phyloP scores from a whole-genome alignment of 2,329 filamentous ascomycete species.

The Claviceps sp. region DNA sequence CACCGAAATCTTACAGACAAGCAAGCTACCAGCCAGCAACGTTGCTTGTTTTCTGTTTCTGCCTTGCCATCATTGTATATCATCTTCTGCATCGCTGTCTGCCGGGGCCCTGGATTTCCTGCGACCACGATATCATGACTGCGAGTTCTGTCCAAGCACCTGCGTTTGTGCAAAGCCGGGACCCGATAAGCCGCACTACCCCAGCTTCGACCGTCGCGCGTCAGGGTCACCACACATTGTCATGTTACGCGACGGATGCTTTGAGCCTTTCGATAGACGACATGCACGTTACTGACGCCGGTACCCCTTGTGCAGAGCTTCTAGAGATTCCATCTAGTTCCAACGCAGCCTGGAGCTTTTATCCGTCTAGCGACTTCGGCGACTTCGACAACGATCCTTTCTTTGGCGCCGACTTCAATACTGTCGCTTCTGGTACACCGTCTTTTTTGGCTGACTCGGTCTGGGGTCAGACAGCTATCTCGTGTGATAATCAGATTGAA shows the following conservation, averaged over 20 bases:
- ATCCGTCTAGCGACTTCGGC: constrained; percentile 35
- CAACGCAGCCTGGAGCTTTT: constrained; percentile 31
- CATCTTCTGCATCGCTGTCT: constrained; percentile 7
- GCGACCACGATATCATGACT: constrained; percentile 22
- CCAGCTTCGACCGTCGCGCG: constrained; percentile 13
- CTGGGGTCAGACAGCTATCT: constrained; percentile 11
- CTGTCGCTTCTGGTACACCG: constrained; percentile 26
- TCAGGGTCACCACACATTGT: constrained; percentile 10
- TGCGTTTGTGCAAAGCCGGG: constrained; percentile 25
- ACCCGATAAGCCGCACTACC: constrained; percentile 20
- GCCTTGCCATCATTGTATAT: constrained; percentile 19
- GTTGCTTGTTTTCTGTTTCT: neutral
- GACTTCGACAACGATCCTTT: constrained; percentile 36
- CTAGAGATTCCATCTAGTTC: constrained; percentile 37
- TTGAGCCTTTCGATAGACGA: constrained; percentile 26
- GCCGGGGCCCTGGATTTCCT: too few relatives aligned
- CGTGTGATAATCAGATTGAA: constrained; percentile 6
- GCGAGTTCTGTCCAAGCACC: constrained; percentile 29
- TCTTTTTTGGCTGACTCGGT: constrained; percentile 29
- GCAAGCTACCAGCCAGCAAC: too few relatives aligned
- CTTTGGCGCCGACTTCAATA: constrained; percentile 35
- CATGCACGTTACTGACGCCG: constrained; percentile 17
- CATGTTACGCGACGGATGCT: constrained; percentile 25
- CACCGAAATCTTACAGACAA: constrained; percentile 1
- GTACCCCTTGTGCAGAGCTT: constrained; percentile 17